phyloP scores from a whole-genome alignment of 1,284 basidiomycete species.

The Heterobasidion irregulare region DNA sequence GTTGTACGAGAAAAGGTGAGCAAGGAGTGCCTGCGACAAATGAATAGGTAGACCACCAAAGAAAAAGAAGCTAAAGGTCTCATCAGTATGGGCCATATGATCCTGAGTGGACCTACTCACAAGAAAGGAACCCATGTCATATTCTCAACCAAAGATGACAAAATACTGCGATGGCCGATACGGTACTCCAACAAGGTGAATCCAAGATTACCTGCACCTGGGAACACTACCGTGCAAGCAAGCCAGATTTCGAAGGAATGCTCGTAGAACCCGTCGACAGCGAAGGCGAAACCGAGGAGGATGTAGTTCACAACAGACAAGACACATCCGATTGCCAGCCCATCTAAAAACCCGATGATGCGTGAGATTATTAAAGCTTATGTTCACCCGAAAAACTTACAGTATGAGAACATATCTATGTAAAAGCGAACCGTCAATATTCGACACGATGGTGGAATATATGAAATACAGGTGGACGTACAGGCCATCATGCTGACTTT shows the following conservation, averaged over 20 bases:
- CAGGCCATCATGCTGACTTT: conserved; percentile 72
- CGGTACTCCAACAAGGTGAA: conserved; percentile 73
- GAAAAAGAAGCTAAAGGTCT: conserved; percentile 65
- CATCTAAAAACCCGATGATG: conserved; percentile 35
- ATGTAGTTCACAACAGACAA: conserved; percentile 68
- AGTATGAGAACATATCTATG: conserved; percentile 82
- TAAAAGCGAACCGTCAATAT: conserved; percentile 13
- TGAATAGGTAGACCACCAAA: conserved; percentile 75
- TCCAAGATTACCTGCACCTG: conserved; percentile 61
- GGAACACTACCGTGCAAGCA: conserved; percentile 71
- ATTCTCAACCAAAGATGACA: conserved; percentile 53
- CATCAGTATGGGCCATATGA: conserved; percentile 4
- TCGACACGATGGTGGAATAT: neutral
- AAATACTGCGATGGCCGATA: conserved; percentile 50
- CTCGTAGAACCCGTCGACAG: conserved; percentile 63
- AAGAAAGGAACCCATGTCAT: conserved; percentile 75
- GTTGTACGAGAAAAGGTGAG: conserved; percentile 78
- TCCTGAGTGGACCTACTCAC: conserved; percentile 31
- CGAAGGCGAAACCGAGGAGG: conserved; percentile 57
- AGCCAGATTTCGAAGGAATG: conserved; percentile 73
- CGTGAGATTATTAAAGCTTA: neutral
- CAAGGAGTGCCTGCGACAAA: conserved; percentile 65
- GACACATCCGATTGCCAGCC: conserved; percentile 60
- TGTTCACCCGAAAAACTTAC: conserved; percentile 25
- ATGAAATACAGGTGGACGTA: conserved; percentile 27